Conservation (phyloP, 2,329 filamentous ascomycete genomes). For the Cladophialophora chaetospira region DNA sequence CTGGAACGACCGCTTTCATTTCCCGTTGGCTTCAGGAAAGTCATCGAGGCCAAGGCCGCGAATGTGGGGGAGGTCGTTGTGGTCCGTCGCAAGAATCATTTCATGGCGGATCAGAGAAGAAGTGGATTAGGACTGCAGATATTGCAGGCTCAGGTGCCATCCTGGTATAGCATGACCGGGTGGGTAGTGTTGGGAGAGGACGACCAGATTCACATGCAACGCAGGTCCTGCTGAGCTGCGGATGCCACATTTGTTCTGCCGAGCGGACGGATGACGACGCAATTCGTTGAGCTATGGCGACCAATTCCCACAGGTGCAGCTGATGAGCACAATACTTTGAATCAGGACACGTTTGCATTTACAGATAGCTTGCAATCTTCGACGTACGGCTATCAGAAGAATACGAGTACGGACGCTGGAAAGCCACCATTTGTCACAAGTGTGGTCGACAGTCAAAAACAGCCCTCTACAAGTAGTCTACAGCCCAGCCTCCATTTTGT, state of each 20-base stretch:
- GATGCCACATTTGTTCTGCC: conserved; percentile 2
- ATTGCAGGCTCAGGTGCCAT: conserved; percentile 9
- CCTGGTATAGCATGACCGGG: conserved; percentile 5
- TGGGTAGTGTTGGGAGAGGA: conserved; percentile 11
- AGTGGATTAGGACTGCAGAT: neutral
- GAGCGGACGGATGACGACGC: neutral
- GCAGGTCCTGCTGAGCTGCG: conserved; percentile 5
- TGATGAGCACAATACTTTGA: neutral
- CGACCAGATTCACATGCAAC: conserved; percentile 15
- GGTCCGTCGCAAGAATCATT: neutral
- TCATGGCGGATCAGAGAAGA: conserved; percentile 8
- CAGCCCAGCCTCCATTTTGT: conserved; percentile 82
- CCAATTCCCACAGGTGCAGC: neutral
- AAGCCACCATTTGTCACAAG: neutral
- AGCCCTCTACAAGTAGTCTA: conserved; percentile 38
- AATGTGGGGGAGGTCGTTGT: neutral
- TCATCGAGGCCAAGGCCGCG: conserved; percentile 20
- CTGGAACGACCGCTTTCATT: conserved; percentile 16
- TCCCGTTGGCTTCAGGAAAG: conserved; percentile 16
- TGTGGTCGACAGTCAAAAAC: neutral
- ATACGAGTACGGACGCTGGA: neutral
- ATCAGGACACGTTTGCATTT: neutral
- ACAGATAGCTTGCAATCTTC: neutral
- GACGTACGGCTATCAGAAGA: neutral
- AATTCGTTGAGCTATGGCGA: neutral